A percentile compares a stretch with the other conserved stretches of the same genome.
Conservation (phyloP, 805 yeast genomes). For the Lipomyces kockii region DNA sequence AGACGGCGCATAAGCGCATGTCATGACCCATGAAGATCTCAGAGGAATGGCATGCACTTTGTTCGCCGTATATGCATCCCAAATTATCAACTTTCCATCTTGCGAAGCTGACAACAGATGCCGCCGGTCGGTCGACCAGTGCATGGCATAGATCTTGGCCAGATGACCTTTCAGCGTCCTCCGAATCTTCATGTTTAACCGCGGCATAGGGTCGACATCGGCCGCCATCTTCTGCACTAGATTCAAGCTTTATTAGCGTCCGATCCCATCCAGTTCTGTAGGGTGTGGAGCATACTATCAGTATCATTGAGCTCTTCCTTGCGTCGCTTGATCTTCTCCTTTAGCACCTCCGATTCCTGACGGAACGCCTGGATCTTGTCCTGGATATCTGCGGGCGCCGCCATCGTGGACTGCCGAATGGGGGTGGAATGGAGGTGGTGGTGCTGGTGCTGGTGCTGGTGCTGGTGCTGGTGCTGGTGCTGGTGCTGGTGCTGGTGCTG, state of each 20-base stretch:
- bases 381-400: slow-evolving; percentile 19
- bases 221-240: slow-evolving; percentile 30
- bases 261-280: background rate
- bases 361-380: slow-evolving; percentile 32
- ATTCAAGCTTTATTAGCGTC: background rate
- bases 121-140: slow-evolving; percentile 69
- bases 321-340: slow-evolving; percentile 31
- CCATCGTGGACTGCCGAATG: slow-evolving; percentile 14
- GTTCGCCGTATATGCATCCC: slow-evolving; percentile 78
- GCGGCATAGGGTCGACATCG: slow-evolving; percentile 24
- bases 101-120: slow-evolving; percentile 75
- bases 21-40: slow-evolving; percentile 77
- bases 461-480: background rate
- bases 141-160: slow-evolving; percentile 69
- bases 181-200: slow-evolving; percentile 26
- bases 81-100: slow-evolving; percentile 81
- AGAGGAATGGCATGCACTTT: slow-evolving; percentile 72
- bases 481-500: background rate
- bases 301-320: slow-evolving; percentile 32
- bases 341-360: slow-evolving; percentile 29
- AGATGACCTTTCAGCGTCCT: slow-evolving; percentile 60
- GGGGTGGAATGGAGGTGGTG: slow-evolving; percentile 3
- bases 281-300: slow-evolving; percentile 23
- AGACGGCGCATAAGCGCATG: slow-evolving; percentile 73
- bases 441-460: background rate